phyloP scores from a whole-genome alignment of 768 basidiomycete species.

The Galerina marginata region DNA sequence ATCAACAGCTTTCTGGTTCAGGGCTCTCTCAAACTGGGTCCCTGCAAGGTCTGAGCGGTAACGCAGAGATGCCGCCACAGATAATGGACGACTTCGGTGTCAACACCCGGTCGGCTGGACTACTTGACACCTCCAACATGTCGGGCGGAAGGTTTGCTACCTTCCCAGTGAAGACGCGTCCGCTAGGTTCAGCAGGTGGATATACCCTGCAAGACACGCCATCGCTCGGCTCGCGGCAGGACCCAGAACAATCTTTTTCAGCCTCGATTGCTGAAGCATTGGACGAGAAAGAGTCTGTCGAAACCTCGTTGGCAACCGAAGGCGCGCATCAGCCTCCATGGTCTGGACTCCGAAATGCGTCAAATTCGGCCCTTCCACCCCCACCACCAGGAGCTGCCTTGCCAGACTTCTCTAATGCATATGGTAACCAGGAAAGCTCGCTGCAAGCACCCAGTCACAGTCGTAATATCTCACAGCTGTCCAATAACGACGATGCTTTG shows the following conservation, averaged over 20 bases:
- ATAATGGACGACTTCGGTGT: conserved; percentile 51
- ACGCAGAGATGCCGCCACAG: conserved; percentile 4
- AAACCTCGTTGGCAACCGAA: conserved; percentile 13
- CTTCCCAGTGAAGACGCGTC: conserved; percentile 57
- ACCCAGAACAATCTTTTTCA: conserved; percentile 40
- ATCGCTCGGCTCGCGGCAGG: conserved; percentile 16
- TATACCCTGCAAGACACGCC: conserved; percentile 36
- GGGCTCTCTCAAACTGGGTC: not conserved
- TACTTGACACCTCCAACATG: conserved; percentile 26
- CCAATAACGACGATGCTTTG: conserved; percentile 37
- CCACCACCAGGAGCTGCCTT: conserved; percentile 28
- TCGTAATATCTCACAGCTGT: conserved; percentile 16
- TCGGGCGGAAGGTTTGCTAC: conserved; percentile 67
- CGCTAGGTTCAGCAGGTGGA: conserved; percentile 26
- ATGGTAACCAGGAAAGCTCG: conserved; percentile 13
- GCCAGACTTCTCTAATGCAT: conserved; percentile 23
- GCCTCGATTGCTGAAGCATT: conserved; percentile 42
- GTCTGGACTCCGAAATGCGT: conserved; percentile 9
- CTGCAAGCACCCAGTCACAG: conserved; percentile 12
- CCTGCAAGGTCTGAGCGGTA: not conserved
- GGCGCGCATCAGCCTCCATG: conserved; percentile 13
- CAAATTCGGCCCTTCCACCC: conserved; percentile 7
- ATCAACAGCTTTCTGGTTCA: not conserved
- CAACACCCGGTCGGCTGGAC: conserved; percentile 28
- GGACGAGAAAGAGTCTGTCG: conserved; percentile 16